Evolutionary conservation across 2,329 filamentous ascomycete genomes (phyloP), one percentile per base, ranked within the genome.

Genomic region (Ophiosphaerella korrae): DNA sequence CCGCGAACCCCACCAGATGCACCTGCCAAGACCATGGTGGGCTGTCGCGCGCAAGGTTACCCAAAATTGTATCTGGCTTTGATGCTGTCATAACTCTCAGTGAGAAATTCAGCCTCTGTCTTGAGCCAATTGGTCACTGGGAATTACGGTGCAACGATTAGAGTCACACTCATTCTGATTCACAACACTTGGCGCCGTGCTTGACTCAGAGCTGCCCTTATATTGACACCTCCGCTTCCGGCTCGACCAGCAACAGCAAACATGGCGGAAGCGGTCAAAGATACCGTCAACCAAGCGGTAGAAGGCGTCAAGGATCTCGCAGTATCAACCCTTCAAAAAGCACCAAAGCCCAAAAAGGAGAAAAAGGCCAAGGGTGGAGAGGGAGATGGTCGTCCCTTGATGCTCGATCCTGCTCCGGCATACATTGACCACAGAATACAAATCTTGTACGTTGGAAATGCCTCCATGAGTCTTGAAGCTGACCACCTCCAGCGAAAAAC

Each of bases 391-490:
- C 74, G 77, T 21, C 75, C 78, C n/a, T 66, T 78, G 29, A 78
- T 81, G 66, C 62, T 81, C 44, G 72, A 66, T 42, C 77, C 79
- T 38, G 80, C 85, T 16, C 88, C 92, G 49, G 85, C 88, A 53
- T 96, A 89, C 75, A 85, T 97, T 57, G 80, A 92, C 68, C 85
- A 92, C 74, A 87, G 94, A 57, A 87, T 97, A 67, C 84, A 88
- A 45, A 80, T 97, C 42, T 97, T 97, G 68, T 72, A 50, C 42
- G 67, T 38, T 11, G 11, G 11, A 21, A 14, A 31, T 8, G n/a
- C 5, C 24, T 3, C 36, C 2, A n/a, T 0, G 11, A 6, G 9
- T 16, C n/a, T 3, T n/a, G n/a, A 47, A 31, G 34, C 58, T 68
- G 42, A 70, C 42, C 34, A 6, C 1, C 11, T 6, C 8, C 38